phyloP scores from a whole-genome alignment of 306 rosid species.

The Glycine latifolia region DNA sequence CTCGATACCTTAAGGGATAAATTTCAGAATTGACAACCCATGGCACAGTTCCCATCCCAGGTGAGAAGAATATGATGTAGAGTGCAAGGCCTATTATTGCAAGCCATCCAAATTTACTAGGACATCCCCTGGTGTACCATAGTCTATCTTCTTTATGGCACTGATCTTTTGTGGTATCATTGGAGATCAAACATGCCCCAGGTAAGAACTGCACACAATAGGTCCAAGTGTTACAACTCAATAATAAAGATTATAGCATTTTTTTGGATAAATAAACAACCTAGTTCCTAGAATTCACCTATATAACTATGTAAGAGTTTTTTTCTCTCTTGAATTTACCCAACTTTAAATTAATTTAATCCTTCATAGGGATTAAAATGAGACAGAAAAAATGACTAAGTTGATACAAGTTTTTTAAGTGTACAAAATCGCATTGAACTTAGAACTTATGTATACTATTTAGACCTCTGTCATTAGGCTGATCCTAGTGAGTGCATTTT shows the following conservation, averaged over 20 bases:
- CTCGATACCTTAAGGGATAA: constrained; percentile 64
- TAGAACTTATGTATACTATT: too few species aligned
- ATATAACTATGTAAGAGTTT: too few species aligned
- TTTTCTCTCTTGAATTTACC: too few species aligned
- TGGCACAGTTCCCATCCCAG: constrained; percentile 76
- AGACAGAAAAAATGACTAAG: too few species aligned
- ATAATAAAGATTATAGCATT: not conserved
- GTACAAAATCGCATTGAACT: too few species aligned
- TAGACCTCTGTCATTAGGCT: too few species aligned
- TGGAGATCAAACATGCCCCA: constrained; percentile 65
- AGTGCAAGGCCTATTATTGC: constrained; percentile 62
- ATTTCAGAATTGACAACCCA: constrained; percentile 81
- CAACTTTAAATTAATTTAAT: not conserved
- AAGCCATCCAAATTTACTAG: constrained; percentile 66
- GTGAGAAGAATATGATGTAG: constrained; percentile 67
- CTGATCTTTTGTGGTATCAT: constrained; percentile 41
- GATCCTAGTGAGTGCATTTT: too few species aligned
- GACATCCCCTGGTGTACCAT: constrained; percentile 76
- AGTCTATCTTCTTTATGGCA: constrained; percentile 50
- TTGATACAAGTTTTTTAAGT: too few species aligned
- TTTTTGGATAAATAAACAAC: not conserved
- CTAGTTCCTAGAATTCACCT: not conserved
- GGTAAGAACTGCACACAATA: constrained; percentile 57
- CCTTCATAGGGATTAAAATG: not conserved
- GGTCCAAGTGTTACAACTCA: not conserved